phyloP scores from a whole-genome alignment of 768 basidiomycete genomes.

The Leccinum incarnatum region DNA sequence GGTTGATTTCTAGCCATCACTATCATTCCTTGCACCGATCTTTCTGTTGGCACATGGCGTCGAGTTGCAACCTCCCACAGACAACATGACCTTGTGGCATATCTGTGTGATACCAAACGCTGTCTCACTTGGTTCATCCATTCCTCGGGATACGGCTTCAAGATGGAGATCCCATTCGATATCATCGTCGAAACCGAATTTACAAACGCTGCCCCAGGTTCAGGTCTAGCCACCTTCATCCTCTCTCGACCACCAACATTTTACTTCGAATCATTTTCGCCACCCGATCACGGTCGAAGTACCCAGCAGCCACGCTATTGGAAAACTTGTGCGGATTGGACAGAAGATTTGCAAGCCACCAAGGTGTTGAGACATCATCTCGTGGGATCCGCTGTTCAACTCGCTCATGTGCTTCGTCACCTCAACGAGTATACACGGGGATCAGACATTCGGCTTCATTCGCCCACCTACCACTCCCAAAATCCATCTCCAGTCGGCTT shows the following conservation, averaged over 20 bases:
- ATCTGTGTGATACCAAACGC: conserved; percentile 64
- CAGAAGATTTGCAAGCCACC: conserved; percentile 67
- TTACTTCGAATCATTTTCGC: conserved; percentile 52
- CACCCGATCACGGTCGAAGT: conserved; percentile 30
- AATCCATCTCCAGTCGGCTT: conserved; percentile 31
- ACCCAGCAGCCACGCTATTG: conserved; percentile 41
- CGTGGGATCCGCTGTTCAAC: conserved; percentile 59
- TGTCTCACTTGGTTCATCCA: conserved; percentile 79
- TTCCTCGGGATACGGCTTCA: conserved; percentile 70
- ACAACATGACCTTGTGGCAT: conserved; percentile 71
- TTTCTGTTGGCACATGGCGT: conserved; percentile 77
- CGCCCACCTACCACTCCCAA: conserved; percentile 35
- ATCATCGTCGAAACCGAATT: conserved; percentile 59
- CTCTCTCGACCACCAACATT: conserved; percentile 68
- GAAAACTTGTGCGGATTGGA: conserved; percentile 74
- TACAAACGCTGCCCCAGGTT: conserved; percentile 49
- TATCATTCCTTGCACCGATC: conserved; percentile 71
- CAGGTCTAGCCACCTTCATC: conserved; percentile 59
- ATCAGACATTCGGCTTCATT: conserved; percentile 36
- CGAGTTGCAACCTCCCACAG: conserved; percentile 56
- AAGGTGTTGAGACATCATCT: conserved; percentile 62
- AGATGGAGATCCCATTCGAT: conserved; percentile 79
- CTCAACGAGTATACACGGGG: conserved; percentile 35
- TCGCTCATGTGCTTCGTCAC: conserved; percentile 53
- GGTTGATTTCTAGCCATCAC: conserved; percentile 52